These are phyloP conservation scores for Pichia sp. DNA, from an alignment of 1,139 yeast genomes.

Conservation along the genomic window DNA sequence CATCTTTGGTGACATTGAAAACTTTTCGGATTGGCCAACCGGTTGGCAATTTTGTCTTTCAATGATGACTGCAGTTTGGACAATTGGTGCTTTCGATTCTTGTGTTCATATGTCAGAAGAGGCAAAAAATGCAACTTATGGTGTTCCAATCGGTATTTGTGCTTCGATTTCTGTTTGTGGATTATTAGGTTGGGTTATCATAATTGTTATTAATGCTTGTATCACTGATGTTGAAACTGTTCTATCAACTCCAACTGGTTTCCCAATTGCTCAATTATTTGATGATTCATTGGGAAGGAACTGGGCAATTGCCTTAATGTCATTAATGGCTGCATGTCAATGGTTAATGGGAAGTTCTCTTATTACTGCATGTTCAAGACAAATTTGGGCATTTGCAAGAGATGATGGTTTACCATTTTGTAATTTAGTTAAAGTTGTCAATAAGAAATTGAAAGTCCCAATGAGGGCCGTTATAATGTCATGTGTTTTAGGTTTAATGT, in stretches of 20 bases:
- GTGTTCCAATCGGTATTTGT: constrained; percentile 63
- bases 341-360: constrained; percentile 61
- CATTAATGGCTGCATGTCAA: constrained; percentile 53
- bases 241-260: constrained; percentile 41
- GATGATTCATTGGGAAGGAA: constrained; percentile 59
- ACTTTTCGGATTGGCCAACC: constrained; percentile 50
- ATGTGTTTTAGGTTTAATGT: constrained; percentile 39
- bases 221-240: constrained; percentile 45
- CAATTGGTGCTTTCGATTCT: constrained; percentile 63
- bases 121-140: constrained; percentile 55
- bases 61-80: constrained; percentile 64
- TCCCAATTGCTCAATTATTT: constrained; percentile 60
- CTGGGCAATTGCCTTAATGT: constrained; percentile 65
- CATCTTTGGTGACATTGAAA: constrained; percentile 52
- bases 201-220: constrained; percentile 50
- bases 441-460: constrained; percentile 49
- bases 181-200: constrained; percentile 52
- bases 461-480: constrained; percentile 54
- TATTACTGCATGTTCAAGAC: constrained; percentile 45
- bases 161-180: constrained; percentile 53
- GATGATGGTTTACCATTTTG: constrained; percentile 46
- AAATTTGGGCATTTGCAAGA: constrained; percentile 48
- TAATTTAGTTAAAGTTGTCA: constrained; percentile 44
- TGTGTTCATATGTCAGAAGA: constrained; percentile 72
- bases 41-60: constrained; percentile 63